phyloP scores from a whole-genome alignment of 202 grass and related monocot genomes.

The Miscanthus sacchariflorus region DNA sequence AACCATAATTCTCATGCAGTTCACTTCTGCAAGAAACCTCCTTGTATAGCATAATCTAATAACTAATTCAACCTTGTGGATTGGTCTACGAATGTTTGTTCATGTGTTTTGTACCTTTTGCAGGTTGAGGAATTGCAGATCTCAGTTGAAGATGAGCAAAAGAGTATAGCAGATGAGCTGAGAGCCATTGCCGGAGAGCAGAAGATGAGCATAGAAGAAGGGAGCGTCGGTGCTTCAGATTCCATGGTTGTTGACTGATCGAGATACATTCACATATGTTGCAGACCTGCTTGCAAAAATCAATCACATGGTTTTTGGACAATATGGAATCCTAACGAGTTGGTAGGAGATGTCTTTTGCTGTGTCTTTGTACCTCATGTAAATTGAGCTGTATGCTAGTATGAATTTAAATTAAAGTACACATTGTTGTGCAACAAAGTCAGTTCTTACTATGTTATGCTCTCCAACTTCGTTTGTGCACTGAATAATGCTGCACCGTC shows the following conservation, averaged over 20 bases:
- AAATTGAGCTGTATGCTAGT: conserved; percentile 19
- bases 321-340: not conserved
- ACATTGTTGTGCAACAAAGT: conserved; percentile 15
- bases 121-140: conserved; percentile 95
- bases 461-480: not conserved
- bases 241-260: conserved; percentile 84
- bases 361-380: not conserved
- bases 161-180: conserved; percentile 75
- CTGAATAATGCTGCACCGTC: not conserved
- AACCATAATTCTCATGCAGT: not conserved
- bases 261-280: not conserved
- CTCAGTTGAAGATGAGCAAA: conserved; percentile 89
- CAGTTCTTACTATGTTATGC: not conserved
- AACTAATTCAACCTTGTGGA: conserved; percentile 18
- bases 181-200: conserved; percentile 56
- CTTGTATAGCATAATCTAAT: not conserved
- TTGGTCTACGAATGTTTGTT: conserved; percentile 17
- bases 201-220: conserved; percentile 73
- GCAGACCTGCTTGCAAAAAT: not conserved
- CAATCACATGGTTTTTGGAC: not conserved
- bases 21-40: conserved; percentile 4
- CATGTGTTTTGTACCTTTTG: conserved; percentile 21
- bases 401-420: conserved; percentile 2
- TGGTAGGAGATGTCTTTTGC: not conserved
- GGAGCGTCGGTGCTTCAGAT: conserved; percentile 73